Conservation (phyloP, 2,329 filamentous ascomycete genomes). For the Pyrenophora seminiperda region DNA sequence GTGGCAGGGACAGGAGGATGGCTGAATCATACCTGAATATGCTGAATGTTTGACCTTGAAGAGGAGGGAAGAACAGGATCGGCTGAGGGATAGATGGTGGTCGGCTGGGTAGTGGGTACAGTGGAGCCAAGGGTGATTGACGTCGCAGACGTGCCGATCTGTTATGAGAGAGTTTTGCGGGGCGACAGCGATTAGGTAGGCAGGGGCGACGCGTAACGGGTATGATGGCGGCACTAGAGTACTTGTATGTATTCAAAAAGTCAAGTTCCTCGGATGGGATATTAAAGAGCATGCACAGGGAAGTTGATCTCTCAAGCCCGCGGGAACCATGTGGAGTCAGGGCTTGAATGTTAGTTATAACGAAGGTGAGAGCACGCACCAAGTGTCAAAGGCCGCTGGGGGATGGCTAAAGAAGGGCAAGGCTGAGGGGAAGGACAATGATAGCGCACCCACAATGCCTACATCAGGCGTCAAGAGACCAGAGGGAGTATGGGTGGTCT, state of each 20-base stretch:
- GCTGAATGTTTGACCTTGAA: slow-evolving; percentile 6
- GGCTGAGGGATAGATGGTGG: slow-evolving; percentile 30
- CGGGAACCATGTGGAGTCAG: slow-evolving; percentile 38
- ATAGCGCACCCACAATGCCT: slow-evolving; percentile 32
- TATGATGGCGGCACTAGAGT: slow-evolving; percentile 14
- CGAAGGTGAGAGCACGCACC: slow-evolving; percentile 42
- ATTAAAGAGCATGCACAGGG: slow-evolving; percentile 18
- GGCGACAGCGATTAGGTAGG: slow-evolving; percentile 17
- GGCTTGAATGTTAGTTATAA: slow-evolving; percentile 33
- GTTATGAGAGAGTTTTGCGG: slow-evolving; percentile 25
- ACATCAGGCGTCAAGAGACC: slow-evolving; percentile 24
- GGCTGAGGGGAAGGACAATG: slow-evolving; percentile 34
- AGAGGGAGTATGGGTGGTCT: slow-evolving; percentile 29
- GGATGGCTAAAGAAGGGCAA: slow-evolving; percentile 32
- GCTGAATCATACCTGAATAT: slow-evolving; percentile 10
- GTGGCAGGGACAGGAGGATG: background rate
- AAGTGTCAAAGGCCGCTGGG: slow-evolving; percentile 34
- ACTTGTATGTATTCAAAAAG: slow-evolving; percentile 18
- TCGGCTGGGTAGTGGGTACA: slow-evolving; percentile 26
- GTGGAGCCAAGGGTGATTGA: slow-evolving; percentile 35
- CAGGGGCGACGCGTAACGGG: slow-evolving; percentile 6
- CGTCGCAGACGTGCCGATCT: slow-evolving; percentile 37
- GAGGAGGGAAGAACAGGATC: slow-evolving; percentile 16
- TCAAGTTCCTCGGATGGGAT: slow-evolving; percentile 19
- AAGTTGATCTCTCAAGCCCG: slow-evolving; percentile 22